A percentile compares a stretch with the other conserved stretches of the same genome.
Evolutionary conservation across 805 yeast species (phyloP).

Genomic region (Candida peoriensis): DNA sequence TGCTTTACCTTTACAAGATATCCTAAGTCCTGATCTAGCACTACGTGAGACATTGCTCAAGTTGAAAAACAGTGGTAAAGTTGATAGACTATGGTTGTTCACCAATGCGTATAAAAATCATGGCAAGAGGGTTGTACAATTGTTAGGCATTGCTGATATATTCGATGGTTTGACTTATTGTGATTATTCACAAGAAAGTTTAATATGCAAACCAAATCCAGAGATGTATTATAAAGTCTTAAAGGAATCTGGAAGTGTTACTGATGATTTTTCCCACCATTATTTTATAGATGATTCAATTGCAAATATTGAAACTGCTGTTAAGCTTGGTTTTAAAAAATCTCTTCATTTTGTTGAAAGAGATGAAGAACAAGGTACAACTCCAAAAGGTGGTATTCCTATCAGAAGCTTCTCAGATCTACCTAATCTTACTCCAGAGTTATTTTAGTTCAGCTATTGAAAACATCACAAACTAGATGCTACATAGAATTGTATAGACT

Average conservation of each 20-base stretch:
- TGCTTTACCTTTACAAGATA: constrained; percentile 76
- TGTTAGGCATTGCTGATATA: constrained; percentile 85
- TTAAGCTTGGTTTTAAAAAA: constrained; percentile 62
- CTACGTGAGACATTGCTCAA: constrained; percentile 48
- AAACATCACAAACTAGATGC: not conserved
- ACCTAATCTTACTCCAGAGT: constrained; percentile 21
- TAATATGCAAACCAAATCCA: constrained; percentile 87
- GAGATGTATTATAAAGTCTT: constrained; percentile 63
- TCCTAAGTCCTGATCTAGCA: constrained; percentile 57
- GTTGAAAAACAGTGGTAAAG: constrained; percentile 40
- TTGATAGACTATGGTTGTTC: constrained; percentile 80
- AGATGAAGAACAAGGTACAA: constrained; percentile 40
- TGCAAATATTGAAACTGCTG: constrained; percentile 71
- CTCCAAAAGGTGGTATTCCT: constrained; percentile 42
- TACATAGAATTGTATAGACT: not conserved
- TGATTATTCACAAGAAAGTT: constrained; percentile 63
- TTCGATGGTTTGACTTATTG: constrained; percentile 94
- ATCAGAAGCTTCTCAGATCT: constrained; percentile 56
- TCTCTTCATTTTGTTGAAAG: constrained; percentile 74
- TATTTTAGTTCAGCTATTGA: constrained; percentile 16
- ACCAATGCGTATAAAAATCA: constrained; percentile 94
- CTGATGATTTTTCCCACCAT: constrained; percentile 41
- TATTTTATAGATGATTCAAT: constrained; percentile 88
- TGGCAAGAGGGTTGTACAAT: constrained; percentile 71
- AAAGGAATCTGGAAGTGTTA: constrained; percentile 53